These are phyloP conservation scores for Santalum album DNA, from an alignment of 164 flowering plant species.

Conservation along the genomic window DNA sequence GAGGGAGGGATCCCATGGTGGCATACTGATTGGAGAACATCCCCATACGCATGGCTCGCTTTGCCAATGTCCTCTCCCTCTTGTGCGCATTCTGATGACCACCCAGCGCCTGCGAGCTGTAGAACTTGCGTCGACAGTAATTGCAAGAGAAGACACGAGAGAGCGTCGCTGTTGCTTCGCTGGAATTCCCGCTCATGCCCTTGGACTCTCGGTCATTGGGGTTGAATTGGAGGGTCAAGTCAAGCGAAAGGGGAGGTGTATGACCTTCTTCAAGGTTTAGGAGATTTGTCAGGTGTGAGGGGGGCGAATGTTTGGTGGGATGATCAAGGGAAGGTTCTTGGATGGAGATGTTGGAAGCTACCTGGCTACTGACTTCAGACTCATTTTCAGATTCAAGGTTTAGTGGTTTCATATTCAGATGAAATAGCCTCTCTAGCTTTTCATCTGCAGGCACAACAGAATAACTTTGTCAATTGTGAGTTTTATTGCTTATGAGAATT, in stretches of 20 bases:
- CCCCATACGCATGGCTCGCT: slow-evolving; percentile 77
- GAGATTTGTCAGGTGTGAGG: slow-evolving; percentile 23
- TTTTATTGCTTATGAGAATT: no score
- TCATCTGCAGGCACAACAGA: neutral
- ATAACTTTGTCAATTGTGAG: no score
- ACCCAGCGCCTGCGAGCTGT: slow-evolving; percentile 81
- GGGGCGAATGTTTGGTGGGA: slow-evolving; percentile 14
- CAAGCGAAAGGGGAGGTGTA: slow-evolving; percentile 37
- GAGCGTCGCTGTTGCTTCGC: slow-evolving; percentile 16
- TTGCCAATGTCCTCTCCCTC: slow-evolving; percentile 72
- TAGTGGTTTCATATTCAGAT: slow-evolving; percentile 27
- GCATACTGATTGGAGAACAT: slow-evolving; percentile 54
- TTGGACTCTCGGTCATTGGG: slow-evolving; percentile 16
- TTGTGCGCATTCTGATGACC: slow-evolving; percentile 93
- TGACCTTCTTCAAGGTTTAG: slow-evolving; percentile 14
- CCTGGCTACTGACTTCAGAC: slow-evolving; percentile 51
- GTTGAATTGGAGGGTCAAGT: slow-evolving; percentile 40
- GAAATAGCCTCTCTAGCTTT: neutral
- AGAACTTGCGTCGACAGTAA: slow-evolving; percentile 73
- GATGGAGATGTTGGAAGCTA: slow-evolving; percentile 42
- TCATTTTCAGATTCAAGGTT: slow-evolving; percentile 49
- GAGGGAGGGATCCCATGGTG: slow-evolving; percentile 68
- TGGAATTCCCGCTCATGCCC: slow-evolving; percentile 28
- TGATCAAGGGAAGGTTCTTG: slow-evolving; percentile 32
- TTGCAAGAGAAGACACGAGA: slow-evolving; percentile 81